These are phyloP conservation scores for Agaricus subrufescens DNA, from an alignment of 768 basidiomycete genomes.

Conservation along the genomic window DNA sequence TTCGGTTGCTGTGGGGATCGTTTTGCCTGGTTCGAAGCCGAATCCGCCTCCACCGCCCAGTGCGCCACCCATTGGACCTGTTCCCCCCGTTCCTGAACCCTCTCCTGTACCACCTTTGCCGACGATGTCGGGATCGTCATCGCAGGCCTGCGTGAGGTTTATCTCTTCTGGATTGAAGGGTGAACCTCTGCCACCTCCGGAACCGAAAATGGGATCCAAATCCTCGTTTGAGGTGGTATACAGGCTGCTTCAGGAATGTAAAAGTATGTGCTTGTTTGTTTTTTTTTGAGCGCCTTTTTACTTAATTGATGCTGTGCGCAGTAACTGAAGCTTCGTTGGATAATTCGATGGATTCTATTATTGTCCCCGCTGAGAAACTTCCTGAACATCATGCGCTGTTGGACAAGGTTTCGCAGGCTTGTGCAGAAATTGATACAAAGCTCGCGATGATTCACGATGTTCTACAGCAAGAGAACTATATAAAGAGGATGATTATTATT, in stretches of 20 bases:
- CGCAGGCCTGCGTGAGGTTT: constrained; percentile 3
- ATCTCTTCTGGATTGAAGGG: constrained; percentile 10
- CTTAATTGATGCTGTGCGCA: not conserved
- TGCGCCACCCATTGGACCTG: constrained; percentile 5
- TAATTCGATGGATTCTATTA: constrained; percentile 8
- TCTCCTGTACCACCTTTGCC: not conserved
- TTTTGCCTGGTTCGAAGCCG: constrained; percentile 6
- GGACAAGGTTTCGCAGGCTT: constrained; percentile 10
- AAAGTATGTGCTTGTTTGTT: constrained; percentile 1
- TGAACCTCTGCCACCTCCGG: constrained; percentile 4
- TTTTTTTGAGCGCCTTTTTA: not conserved
- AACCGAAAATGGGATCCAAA: constrained; percentile 10
- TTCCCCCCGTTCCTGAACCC: not conserved
- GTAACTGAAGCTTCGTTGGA: constrained; percentile 5
- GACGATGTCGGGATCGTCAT: not conserved
- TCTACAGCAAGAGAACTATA: constrained; percentile 9
- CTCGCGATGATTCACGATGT: constrained; percentile 12
- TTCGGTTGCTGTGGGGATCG: constrained; percentile 6
- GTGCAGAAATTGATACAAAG: constrained; percentile 9
- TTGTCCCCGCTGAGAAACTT: constrained; percentile 8
- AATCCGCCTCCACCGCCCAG: not conserved
- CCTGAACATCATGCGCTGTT: constrained; percentile 10
- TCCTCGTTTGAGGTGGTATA: constrained; percentile 10
- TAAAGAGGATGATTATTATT: constrained; percentile 11
- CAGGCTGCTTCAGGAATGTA: constrained; percentile 5